Evolutionary conservation across 2,329 filamentous ascomycete genomes (phyloP).

Genomic region (Cladosporium sp.): DNA sequence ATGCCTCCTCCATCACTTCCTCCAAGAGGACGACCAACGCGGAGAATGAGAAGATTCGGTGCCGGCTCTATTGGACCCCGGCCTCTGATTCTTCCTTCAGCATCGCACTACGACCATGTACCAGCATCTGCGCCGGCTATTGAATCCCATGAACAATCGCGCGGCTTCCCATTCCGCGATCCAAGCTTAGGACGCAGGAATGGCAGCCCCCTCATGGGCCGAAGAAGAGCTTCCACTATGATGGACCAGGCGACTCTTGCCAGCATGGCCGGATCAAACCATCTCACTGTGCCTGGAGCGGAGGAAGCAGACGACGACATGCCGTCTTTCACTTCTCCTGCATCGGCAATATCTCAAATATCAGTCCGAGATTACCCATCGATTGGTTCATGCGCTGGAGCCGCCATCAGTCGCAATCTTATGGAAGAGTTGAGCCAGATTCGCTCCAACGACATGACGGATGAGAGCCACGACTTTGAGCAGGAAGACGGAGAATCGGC

Average conservation of each 20-base stretch:
- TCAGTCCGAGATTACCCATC: conserved; percentile 10
- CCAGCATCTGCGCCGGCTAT: conserved; percentile 33
- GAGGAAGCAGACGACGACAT: not conserved
- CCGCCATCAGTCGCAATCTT: conserved; percentile 33
- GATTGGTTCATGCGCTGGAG: conserved; percentile 9
- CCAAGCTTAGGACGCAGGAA: not conserved
- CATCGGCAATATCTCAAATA: not conserved
- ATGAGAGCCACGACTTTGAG: conserved; percentile 7
- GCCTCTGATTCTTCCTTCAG: conserved; percentile 39
- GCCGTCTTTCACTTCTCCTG: not conserved
- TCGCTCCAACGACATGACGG: not conserved
- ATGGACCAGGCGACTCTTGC: conserved; percentile 14
- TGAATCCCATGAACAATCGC: conserved; percentile 29
- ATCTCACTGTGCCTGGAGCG: conserved; percentile 1
- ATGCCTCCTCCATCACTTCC: conserved; percentile 22
- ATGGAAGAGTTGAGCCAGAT: conserved; percentile 37
- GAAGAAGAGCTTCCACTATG: conserved; percentile 19
- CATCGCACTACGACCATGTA: conserved; percentile 32
- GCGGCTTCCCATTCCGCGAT: conserved; percentile 22
- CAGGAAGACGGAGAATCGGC: not conserved
- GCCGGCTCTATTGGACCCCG: conserved; percentile 38
- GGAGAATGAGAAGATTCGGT: conserved; percentile 41
- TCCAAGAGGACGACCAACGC: conserved; percentile 27
- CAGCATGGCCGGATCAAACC: conserved; percentile 1
- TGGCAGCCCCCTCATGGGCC: conserved; percentile 11